A percentile compares a stretch with the other conserved stretches of the same genome.
Conservation (phyloP, 345 rosid genomes). For the Gossypium herbaceum region DNA sequence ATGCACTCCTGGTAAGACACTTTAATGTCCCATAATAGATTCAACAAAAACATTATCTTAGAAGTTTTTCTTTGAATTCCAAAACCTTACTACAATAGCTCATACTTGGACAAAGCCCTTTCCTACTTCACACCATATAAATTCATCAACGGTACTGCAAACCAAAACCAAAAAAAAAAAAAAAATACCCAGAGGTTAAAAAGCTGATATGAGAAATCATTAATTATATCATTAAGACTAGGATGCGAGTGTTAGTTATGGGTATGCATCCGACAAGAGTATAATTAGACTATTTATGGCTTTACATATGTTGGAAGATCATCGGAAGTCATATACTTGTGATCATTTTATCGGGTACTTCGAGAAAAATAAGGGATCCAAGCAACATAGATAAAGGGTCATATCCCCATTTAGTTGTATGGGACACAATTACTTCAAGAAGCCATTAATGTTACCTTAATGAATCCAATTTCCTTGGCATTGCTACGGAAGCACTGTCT, state of each 20-base stretch:
- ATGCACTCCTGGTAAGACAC: neutral
- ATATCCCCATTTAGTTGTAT: no score
- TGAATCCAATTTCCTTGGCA: conserved; percentile 28
- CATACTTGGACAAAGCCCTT: neutral
- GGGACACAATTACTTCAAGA: no score
- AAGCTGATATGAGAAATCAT: neutral
- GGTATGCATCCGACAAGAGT: no score
- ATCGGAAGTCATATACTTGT: no score
- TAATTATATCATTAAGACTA: neutral
- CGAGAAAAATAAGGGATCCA: no score
- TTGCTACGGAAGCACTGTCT: conserved; percentile 36
- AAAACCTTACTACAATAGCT: neutral
- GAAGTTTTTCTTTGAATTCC: neutral
- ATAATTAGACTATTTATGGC: no score
- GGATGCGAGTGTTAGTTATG: no score
- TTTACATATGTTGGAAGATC: no score
- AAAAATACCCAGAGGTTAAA: neutral
- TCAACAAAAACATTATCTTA: neutral
- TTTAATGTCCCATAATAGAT: neutral
- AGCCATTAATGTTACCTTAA: neutral
- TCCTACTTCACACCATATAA: neutral
- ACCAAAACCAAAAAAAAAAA: neutral
- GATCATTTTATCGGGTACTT: no score
- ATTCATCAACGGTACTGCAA: conserved; percentile 14
- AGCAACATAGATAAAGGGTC: no score